These are phyloP conservation scores for Suillus alpinus DNA, from an alignment of 768 basidiomycete genomes.

Conservation along the genomic window DNA sequence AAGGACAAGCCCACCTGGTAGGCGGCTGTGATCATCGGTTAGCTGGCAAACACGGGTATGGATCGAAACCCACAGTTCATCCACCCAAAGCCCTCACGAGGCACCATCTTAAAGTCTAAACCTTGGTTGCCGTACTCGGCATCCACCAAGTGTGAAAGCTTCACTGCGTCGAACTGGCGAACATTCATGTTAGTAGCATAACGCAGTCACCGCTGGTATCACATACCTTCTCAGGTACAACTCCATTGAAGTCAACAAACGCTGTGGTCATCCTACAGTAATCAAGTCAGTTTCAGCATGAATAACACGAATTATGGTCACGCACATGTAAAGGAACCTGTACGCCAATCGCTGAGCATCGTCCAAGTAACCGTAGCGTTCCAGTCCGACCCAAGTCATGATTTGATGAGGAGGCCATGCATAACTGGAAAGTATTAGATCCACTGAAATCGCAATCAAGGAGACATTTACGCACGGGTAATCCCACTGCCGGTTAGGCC, in stretches of 20 bases:
- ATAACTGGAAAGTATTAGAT: constrained; percentile 43
- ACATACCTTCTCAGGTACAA: constrained; percentile 93
- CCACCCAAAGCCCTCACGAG: constrained; percentile 98
- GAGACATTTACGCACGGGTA: constrained; percentile 66
- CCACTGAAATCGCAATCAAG: constrained; percentile 2
- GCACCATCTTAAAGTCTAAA: constrained; percentile 96
- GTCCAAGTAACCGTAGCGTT: constrained; percentile 92
- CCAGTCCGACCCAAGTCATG: constrained; percentile 96
- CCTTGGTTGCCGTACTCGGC: constrained; percentile 98
- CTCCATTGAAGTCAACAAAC: constrained; percentile 96
- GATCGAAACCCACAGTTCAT: constrained; percentile 72
- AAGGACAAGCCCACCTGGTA: constrained; percentile 97
- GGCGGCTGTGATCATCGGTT: constrained; percentile 53
- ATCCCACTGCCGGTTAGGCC: constrained; percentile 99
- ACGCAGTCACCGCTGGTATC: neutral
- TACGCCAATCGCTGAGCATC: constrained; percentile 93
- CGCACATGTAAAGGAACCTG: constrained; percentile 94
- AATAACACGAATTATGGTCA: neutral
- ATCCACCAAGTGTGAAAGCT: constrained; percentile 91
- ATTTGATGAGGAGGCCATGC: constrained; percentile 98
- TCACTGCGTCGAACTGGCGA: constrained; percentile 88
- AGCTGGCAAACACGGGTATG: neutral
- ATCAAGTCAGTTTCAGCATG: constrained; percentile 7
- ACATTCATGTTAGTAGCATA: constrained; percentile 2
- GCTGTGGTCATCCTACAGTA: constrained; percentile 81